Conservation (phyloP, 768 basidiomycete genomes). For the Kwoniella dejecticola region DNA sequence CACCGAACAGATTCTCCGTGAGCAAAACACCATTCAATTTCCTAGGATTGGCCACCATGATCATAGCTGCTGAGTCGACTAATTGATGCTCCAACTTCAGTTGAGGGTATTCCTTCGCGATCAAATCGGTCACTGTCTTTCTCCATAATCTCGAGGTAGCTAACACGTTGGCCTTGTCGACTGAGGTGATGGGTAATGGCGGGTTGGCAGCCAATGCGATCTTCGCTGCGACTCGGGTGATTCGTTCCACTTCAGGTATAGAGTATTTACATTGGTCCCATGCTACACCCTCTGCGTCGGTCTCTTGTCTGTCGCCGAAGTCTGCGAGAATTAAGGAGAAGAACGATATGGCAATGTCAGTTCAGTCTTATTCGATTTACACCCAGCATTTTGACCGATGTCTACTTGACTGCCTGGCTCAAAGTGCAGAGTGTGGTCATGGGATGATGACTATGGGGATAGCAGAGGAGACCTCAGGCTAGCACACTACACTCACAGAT, state of each 20-base stretch:
- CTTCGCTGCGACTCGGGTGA: constrained; percentile 92
- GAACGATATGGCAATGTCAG: no score
- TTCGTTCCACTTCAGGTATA: constrained; percentile 84
- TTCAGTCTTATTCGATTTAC: no score
- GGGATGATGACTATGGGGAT: no score
- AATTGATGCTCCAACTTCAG: constrained; percentile 84
- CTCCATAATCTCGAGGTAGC: constrained; percentile 93
- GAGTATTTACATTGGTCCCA: constrained; percentile 95
- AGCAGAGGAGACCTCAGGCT: no score
- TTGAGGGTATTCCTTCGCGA: constrained; percentile 83
- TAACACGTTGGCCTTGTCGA: constrained; percentile 99
- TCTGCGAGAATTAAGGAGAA: constrained; percentile 53
- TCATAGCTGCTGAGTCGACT: constrained; percentile 95
- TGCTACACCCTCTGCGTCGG: constrained; percentile 67
- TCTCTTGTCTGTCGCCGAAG: constrained; percentile 91
- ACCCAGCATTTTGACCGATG: no score
- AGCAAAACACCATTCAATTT: constrained; percentile 94
- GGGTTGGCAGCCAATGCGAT: constrained; percentile 81
- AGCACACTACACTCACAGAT: constrained; percentile 59
- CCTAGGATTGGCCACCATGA: constrained; percentile 82
- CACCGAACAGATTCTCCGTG: constrained; percentile 94
- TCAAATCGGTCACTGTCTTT: constrained; percentile 82
- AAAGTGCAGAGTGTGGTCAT: no score
- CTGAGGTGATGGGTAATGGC: constrained; percentile 82
- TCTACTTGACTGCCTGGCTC: no score